A percentile compares a stretch with the other conserved stretches of the same genome.
Evolutionary conservation across 2,329 filamentous ascomycete species (phyloP).

Genomic region (Cordyceps tenuipes): DNA sequence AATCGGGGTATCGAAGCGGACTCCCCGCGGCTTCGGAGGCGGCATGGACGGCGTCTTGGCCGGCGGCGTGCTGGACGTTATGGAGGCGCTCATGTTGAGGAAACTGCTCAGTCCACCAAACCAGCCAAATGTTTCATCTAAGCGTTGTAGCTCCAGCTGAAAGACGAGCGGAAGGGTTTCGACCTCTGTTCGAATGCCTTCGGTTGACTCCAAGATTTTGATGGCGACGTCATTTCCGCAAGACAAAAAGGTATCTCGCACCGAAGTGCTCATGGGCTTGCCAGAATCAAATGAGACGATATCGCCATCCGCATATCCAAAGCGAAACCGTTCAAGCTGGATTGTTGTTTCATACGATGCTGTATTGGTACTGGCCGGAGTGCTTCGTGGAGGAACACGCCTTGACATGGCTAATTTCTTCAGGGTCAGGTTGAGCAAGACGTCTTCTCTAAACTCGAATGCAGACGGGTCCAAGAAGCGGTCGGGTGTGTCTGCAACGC

Average conservation of each 20-base stretch:
- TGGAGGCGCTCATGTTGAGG: conserved; percentile 77
- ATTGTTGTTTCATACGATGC: conserved; percentile 28
- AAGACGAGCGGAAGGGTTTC: conserved; percentile 70
- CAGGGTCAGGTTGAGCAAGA: conserved; percentile 14
- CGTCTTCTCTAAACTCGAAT: conserved; percentile 29
- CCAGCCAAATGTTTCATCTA: conserved; percentile 82
- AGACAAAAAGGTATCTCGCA: conserved; percentile 49
- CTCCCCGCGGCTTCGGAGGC: conserved; percentile 41
- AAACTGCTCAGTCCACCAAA: conserved; percentile 90
- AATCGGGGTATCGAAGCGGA: conserved; percentile 49
- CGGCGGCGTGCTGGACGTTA: conserved; percentile 57
- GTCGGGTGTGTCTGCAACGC: conserved; percentile 42
- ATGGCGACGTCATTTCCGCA: conserved; percentile 50
- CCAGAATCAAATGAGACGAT: conserved; percentile 55
- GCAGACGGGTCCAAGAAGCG: conserved; percentile 33
- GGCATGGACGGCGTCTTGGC: conserved; percentile 35
- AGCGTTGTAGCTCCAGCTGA: conserved; percentile 64
- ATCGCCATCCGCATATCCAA: conserved; percentile 54
- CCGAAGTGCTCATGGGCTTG: conserved; percentile 49
- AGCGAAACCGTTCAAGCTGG: conserved; percentile 48
- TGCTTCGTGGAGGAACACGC: background rate
- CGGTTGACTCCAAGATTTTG: conserved; percentile 38
- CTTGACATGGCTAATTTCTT: conserved; percentile 7
- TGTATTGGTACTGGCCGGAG: background rate
- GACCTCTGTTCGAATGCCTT: conserved; percentile 49